Conservation (phyloP, 164 flowering plant genomes). For the Cinnamomum chago region DNA sequence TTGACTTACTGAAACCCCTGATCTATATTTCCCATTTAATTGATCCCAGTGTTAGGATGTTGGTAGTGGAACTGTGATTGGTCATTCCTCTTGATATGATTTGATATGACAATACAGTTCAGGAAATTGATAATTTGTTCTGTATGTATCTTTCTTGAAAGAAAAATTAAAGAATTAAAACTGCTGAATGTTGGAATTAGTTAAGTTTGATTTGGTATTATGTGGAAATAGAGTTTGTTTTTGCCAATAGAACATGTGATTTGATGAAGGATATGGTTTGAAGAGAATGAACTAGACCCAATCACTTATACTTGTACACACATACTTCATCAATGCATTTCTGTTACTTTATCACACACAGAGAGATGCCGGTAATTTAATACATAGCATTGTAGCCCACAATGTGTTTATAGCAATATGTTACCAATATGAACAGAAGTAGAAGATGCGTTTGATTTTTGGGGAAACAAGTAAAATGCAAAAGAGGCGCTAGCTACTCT, state of each 20-base stretch:
- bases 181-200: not conserved
- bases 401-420: no score
- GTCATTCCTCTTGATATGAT: not conserved
- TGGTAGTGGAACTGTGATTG: not conserved
- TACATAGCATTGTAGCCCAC: not conserved
- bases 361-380: not conserved
- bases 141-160: not conserved
- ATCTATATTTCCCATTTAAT: no score
- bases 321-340: not conserved
- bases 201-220: no score
- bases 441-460: not conserved
- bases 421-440: not conserved
- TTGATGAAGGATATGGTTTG: not conserved
- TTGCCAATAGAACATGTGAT: not conserved
- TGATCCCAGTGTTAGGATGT: not conserved
- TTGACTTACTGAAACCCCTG: no score
- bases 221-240: no score
- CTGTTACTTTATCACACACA: not conserved
- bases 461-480: not conserved
- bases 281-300: not conserved
- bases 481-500: not conserved
- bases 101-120: not conserved
- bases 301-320: not conserved
- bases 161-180: no score
- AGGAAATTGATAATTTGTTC: not conserved